Conservation (phyloP, 1,284 basidiomycete species). For the Malassezia caprae region DNA sequence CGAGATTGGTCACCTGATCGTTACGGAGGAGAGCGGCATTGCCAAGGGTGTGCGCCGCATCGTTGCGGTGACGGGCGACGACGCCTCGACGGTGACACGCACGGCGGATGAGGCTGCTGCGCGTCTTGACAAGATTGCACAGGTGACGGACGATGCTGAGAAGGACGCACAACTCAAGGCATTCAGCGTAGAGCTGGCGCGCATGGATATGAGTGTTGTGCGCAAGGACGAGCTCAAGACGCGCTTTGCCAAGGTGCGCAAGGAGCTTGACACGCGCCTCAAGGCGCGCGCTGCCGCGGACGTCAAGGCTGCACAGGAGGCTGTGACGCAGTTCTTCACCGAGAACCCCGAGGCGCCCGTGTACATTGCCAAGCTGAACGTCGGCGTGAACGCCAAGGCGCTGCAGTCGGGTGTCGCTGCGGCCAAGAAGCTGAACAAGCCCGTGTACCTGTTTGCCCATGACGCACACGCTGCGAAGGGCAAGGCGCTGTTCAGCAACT, state of each 20-base stretch:
- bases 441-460: slow-evolving; percentile 76
- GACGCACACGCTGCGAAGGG: slow-evolving; percentile 52
- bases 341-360: slow-evolving; percentile 61
- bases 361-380: slow-evolving; percentile 62
- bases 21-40: slow-evolving; percentile 90
- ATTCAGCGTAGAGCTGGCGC: slow-evolving; percentile 74
- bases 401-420: slow-evolving; percentile 65
- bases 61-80: slow-evolving; percentile 85
- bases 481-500: slow-evolving; percentile 82
- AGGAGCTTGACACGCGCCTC: slow-evolving; percentile 71
- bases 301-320: slow-evolving; percentile 70
- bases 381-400: slow-evolving; percentile 50
- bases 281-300: slow-evolving; percentile 71
- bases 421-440: slow-evolving; percentile 68
- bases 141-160: slow-evolving; percentile 59
- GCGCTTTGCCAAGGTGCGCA: slow-evolving; percentile 61
- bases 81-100: slow-evolving; percentile 71
- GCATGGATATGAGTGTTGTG: slow-evolving; percentile 76
- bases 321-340: slow-evolving; percentile 62
- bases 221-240: slow-evolving; percentile 73
- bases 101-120: slow-evolving; percentile 60
- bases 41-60: slow-evolving; percentile 95
- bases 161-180: slow-evolving; percentile 78
- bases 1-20: slow-evolving; percentile 88
- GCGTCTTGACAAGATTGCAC: slow-evolving; percentile 61